These are phyloP conservation scores for Basidiobolus meristosporus DNA, from an alignment of 371 early-diverging fungal genomes.

Conservation along the genomic window DNA sequence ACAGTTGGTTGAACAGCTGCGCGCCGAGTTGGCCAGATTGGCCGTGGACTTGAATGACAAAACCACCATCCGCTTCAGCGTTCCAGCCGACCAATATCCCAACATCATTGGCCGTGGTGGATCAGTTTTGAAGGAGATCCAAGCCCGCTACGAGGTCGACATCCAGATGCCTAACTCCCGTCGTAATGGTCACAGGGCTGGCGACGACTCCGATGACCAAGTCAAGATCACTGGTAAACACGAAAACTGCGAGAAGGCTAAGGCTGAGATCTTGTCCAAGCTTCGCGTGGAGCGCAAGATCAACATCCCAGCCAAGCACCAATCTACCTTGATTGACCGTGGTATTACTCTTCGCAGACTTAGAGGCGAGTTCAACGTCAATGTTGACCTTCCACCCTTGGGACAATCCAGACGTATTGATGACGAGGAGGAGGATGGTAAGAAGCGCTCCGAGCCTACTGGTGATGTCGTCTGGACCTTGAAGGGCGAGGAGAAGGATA, in stretches of 20 bases:
- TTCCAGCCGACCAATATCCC: slow-evolving; percentile 29
- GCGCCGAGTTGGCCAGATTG: slow-evolving; percentile 17
- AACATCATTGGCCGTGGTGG: slow-evolving; percentile 43
- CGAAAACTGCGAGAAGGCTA: slow-evolving; percentile 33
- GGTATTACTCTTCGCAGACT: slow-evolving; percentile 18
- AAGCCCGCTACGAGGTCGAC: slow-evolving; percentile 23
- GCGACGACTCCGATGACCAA: slow-evolving; percentile 6
- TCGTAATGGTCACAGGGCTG: slow-evolving; percentile 7
- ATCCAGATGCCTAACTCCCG: slow-evolving; percentile 27
- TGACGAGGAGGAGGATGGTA: slow-evolving; percentile 9
- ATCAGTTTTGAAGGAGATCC: slow-evolving; percentile 24
- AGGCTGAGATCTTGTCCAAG: slow-evolving; percentile 6
- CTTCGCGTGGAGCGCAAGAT: slow-evolving; percentile 5
- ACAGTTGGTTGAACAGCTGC: slow-evolving; percentile 26
- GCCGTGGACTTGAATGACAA: slow-evolving; percentile 18
- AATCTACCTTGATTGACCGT: slow-evolving; percentile 18
- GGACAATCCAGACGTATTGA: slow-evolving; percentile 14
- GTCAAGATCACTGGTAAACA: slow-evolving; percentile 32
- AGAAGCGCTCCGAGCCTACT: slow-evolving; percentile 9
- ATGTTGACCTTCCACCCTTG: slow-evolving; percentile 14
- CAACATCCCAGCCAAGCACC: slow-evolving; percentile 22
- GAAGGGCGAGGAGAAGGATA: slow-evolving; percentile 16
- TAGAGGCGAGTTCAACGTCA: slow-evolving; percentile 23
- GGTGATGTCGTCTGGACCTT: slow-evolving; percentile 15
- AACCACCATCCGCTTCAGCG: slow-evolving; percentile 14